Conservation (phyloP, 1,284 basidiomycete genomes). For the Apiotrichum laibachii region DNA sequence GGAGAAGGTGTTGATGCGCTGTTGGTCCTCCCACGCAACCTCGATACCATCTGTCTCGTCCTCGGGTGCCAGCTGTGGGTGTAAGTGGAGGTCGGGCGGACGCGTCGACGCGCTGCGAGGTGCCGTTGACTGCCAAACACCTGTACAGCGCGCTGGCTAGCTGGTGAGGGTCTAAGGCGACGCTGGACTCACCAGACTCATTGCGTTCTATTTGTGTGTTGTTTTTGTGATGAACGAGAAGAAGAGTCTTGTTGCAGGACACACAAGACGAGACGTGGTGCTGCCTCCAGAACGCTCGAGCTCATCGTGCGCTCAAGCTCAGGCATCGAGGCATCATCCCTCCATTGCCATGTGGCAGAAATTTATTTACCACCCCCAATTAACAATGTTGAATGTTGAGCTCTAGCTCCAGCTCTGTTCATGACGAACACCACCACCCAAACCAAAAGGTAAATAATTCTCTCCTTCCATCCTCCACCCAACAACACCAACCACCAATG, state of each 20-base stretch:
- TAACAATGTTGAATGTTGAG: no score
- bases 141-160: no score
- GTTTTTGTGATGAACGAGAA: neutral
- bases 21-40: constrained; percentile 95
- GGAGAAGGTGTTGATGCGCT: constrained; percentile 87
- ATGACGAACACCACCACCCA: no score
- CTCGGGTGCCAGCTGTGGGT: constrained; percentile 4
- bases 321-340: no score
- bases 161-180: no score
- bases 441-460: neutral
- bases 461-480: neutral
- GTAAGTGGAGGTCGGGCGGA: neutral
- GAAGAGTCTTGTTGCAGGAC: neutral
- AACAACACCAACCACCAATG: constrained; percentile 1
- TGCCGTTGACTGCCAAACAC: no score
- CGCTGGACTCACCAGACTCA: neutral
- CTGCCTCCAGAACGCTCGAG: no score
- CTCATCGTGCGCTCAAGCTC: no score
- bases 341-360: no score
- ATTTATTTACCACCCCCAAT: no score
- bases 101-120: neutral
- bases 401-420: no score
- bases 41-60: constrained; percentile 75
- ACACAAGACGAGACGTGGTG: no score
- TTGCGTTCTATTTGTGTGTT: neutral